These are phyloP conservation scores for Ambrosia artemisiifolia DNA, from an alignment of 129 eudicot genomes.

Conservation along the genomic window DNA sequence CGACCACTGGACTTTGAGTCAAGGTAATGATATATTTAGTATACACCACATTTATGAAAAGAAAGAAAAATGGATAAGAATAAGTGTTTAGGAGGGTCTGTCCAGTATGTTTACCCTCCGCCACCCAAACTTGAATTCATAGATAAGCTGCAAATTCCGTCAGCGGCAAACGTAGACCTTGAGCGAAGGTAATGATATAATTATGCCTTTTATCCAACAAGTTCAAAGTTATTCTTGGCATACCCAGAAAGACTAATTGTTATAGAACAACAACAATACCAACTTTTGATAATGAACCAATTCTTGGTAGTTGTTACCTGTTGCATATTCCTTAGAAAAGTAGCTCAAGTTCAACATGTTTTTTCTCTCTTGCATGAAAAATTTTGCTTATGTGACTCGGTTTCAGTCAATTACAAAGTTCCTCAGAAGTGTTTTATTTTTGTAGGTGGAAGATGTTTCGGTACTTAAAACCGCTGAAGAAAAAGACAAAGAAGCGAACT, in stretches of 20 bases:
- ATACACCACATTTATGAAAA: background rate
- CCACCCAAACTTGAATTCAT: background rate
- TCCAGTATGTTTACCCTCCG: background rate
- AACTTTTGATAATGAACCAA: no score
- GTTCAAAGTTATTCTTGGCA: no score
- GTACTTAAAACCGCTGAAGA: slow-evolving; percentile 32
- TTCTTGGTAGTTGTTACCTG: background rate
- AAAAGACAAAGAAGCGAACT: slow-evolving; percentile 30
- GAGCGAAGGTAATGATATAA: background rate
- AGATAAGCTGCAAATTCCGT: background rate
- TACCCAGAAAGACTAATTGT: no score
- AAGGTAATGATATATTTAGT: background rate
- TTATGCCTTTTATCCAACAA: background rate
- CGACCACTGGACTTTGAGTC: no score
- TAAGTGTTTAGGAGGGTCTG: background rate
- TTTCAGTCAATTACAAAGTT: background rate
- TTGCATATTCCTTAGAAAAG: background rate
- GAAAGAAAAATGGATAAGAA: background rate
- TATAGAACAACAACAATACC: no score
- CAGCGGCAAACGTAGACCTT: slow-evolving; percentile 3
- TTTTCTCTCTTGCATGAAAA: background rate
- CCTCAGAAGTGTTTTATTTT: slow-evolving; percentile 7
- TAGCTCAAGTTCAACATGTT: background rate
- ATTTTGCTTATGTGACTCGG: background rate
- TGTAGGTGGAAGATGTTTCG: slow-evolving; percentile 71